Evolutionary conservation across 768 basidiomycete species (phyloP), one percentile per base, ranked within the genome.

Genomic region (Rhodotorula diobovata): DNA sequence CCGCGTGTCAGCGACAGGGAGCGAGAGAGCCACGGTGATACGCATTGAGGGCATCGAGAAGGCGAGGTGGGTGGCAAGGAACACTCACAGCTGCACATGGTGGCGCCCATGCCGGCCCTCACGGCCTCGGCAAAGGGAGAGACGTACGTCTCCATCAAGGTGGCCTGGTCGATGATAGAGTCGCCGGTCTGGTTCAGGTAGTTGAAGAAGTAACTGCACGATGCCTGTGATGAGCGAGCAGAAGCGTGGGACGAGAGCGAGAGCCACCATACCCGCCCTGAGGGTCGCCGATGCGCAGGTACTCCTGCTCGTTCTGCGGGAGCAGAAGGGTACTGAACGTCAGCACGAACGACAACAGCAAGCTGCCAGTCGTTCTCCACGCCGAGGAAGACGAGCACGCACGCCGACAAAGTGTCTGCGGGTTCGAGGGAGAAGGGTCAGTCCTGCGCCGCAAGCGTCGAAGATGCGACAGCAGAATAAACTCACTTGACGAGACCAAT

Each of bases 361-460:
- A 43, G 41, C 14, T n/a, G 41, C 18, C 41, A 43, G 41, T 43
- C 41, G 41, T 18, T 43, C 41, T 43, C 11, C 41, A 7, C 39
- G 39, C 14, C 9, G 39, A n/a, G n/a, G n/a, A n/a, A 39, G 39
- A 39, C 39, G 39, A 39, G 39, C 39, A 15, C 41, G 12, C 41
- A 43, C 58, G 34, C 65, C 61, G 39, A 91, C 84, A 61, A 84
- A 86, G 79, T 93, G 91, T 12, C 80, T 32, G 28, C 8, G 11
- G 8, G 41, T 43, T 18, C 14, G 48, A 10, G 50, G 43, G 25
- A 4, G 20, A 34, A 37, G 23, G 28, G 34, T 50, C 30, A 53
- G 34, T 4, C 2, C 14, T 7, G 37, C 46, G 4, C 11, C 14
- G 18, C 32, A 4, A 23, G 9, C 7, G 21, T 6, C 6, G 8